phyloP scores from a whole-genome alignment of 768 basidiomycete genomes.

The Boletus sp. region DNA sequence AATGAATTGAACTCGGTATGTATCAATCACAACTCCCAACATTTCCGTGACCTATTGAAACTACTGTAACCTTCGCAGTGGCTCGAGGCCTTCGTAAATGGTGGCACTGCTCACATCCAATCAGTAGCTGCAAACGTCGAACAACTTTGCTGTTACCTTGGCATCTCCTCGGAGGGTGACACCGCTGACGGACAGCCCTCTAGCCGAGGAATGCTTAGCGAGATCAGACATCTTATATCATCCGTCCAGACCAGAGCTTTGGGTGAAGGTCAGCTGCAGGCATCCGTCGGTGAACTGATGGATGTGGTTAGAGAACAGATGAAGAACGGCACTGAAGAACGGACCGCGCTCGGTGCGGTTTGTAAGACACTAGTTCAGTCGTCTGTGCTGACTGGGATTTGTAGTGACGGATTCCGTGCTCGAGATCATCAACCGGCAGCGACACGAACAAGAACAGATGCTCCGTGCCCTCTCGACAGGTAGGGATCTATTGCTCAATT shows the following conservation, averaged over 20 bases:
- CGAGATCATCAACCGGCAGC: constrained; percentile 63
- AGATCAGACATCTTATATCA: constrained; percentile 35
- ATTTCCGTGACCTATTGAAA: not conserved
- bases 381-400: constrained; percentile 10
- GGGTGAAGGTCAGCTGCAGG: constrained; percentile 29
- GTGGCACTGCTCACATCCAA: constrained; percentile 71
- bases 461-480: constrained; percentile 64
- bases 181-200: constrained; percentile 8
- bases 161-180: constrained; percentile 30
- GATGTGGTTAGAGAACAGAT: constrained; percentile 41
- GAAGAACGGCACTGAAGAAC: constrained; percentile 37
- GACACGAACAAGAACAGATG: constrained; percentile 68
- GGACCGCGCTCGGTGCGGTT: constrained; percentile 36
- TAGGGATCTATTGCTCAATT: constrained; percentile 24
- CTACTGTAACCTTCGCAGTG: constrained; percentile 42
- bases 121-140: constrained; percentile 57
- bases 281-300: constrained; percentile 36
- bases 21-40: not conserved
- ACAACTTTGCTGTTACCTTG: constrained; percentile 54
- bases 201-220: constrained; percentile 30
- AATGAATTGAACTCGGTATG: constrained; percentile 71
- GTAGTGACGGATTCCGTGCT: constrained; percentile 57
- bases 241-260: constrained; percentile 32
- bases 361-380: constrained; percentile 7
- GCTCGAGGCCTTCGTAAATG: constrained; percentile 80